phyloP scores from a whole-genome alignment of 108 stramenopile species.

The Bacterosira constricta region DNA sequence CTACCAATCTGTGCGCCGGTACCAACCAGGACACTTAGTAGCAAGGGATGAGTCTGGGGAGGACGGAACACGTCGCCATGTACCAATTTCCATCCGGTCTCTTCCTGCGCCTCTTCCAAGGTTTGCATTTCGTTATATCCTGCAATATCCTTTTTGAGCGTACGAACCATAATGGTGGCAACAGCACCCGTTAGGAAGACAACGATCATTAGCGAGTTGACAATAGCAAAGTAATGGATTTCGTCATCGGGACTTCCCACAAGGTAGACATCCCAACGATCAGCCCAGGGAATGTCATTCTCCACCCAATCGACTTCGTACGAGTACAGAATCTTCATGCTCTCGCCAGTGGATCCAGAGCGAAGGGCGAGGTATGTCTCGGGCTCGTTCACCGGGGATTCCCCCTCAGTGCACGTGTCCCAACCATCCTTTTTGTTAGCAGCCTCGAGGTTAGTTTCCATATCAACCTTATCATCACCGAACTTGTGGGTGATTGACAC shows the following conservation, averaged over 20 bases:
- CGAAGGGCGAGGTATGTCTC: slow-evolving; percentile 49
- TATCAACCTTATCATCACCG: slow-evolving; percentile 15
- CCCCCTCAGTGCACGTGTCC: slow-evolving; percentile 39
- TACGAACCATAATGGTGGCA: slow-evolving; percentile 95
- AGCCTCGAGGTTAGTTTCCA: slow-evolving; percentile 14
- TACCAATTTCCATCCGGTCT: slow-evolving; percentile 98
- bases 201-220: slow-evolving; percentile 98
- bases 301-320: slow-evolving; percentile 95
- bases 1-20: slow-evolving; percentile 93
- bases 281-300: slow-evolving; percentile 89
- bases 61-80: slow-evolving; percentile 98
- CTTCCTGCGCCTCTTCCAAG: slow-evolving; percentile 91
- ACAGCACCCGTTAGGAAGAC: slow-evolving; percentile 97
- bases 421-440: slow-evolving; percentile 4
- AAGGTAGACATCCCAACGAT: slow-evolving; percentile 99
- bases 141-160: slow-evolving; percentile 95
- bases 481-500: slow-evolving; percentile 85
- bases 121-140: slow-evolving; percentile 94
- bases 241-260: slow-evolving; percentile 92
- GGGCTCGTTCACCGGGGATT: slow-evolving; percentile 49
- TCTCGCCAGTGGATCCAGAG: slow-evolving; percentile 44
- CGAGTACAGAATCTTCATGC: slow-evolving; percentile 72
- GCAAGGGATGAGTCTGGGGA: slow-evolving; percentile 80
- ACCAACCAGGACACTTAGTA: slow-evolving; percentile 91
- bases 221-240: slow-evolving; percentile 99